Conservation (phyloP, 495 filamentous ascomycete species). For the Xylaria telfairii region DNA sequence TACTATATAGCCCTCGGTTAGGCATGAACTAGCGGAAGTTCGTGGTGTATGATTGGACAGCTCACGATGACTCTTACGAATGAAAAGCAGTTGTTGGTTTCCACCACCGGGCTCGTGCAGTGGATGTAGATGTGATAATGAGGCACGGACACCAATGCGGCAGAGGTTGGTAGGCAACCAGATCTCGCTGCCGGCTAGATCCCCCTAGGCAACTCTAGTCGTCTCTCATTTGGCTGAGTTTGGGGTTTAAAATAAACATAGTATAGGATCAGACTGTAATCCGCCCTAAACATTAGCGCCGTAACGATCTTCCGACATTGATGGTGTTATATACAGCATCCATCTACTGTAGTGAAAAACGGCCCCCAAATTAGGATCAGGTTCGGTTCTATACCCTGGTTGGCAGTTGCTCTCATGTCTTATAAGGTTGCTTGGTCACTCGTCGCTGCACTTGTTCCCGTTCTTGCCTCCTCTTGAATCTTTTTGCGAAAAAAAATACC, state of each 20-base stretch:
- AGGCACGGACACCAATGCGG: neutral
- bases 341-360: neutral
- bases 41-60: neutral
- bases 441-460: neutral
- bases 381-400: neutral
- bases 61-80: neutral
- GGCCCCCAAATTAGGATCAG: conserved; percentile 9
- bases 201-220: neutral
- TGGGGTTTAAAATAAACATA: neutral
- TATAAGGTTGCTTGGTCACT: neutral
- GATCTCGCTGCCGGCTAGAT: neutral
- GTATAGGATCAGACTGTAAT: too few relatives aligned
- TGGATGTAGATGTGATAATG: neutral
- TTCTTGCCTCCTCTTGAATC: neutral
- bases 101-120: neutral
- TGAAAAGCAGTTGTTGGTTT: neutral
- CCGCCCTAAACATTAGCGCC: too few relatives aligned
- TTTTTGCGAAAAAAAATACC: neutral
- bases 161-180: neutral
- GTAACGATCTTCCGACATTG: too few relatives aligned
- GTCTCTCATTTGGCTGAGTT: neutral
- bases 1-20: neutral
- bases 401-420: neutral
- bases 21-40: neutral
- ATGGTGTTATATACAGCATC: too few relatives aligned